Evolutionary conservation across 441 rosid species (phyloP).

Genomic region (Mallotus repandus): DNA sequence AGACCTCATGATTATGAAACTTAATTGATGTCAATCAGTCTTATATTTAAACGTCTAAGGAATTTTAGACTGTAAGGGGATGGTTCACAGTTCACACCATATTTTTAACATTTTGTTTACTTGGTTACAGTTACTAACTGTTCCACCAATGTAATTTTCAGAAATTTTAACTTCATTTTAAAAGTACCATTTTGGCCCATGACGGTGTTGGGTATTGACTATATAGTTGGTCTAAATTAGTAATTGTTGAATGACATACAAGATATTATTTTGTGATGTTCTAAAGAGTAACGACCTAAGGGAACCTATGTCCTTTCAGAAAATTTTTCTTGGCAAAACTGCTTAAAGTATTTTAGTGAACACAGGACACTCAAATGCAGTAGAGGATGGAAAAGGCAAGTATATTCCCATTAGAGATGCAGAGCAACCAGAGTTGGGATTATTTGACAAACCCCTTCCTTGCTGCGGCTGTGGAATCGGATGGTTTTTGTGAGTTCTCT

Average conservation of each 20-base stretch:
- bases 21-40: slow-evolving; percentile 1
- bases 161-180: background rate
- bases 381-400: slow-evolving; percentile 44
- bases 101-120: background rate
- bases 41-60: background rate
- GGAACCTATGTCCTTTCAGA: background rate
- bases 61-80: background rate
- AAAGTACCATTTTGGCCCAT: background rate
- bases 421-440: slow-evolving; percentile 51
- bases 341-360: slow-evolving; percentile 20
- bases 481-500: slow-evolving; percentile 74
- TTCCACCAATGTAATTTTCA: background rate
- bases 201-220: background rate
- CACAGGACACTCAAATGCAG: slow-evolving; percentile 36
- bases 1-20: background rate
- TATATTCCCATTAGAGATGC: slow-evolving; percentile 48
- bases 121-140: background rate
- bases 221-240: background rate
- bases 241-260: background rate
- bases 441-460: slow-evolving; percentile 85
- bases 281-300: background rate
- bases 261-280: background rate
- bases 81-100: background rate
- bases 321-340: slow-evolving; percentile 1
- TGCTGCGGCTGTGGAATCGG: slow-evolving; percentile 94